A percentile compares a stretch with the other conserved stretches of the same genome.
phyloP scores from a whole-genome alignment of 805 yeast genomes.

The Starmera dryadoides region DNA sequence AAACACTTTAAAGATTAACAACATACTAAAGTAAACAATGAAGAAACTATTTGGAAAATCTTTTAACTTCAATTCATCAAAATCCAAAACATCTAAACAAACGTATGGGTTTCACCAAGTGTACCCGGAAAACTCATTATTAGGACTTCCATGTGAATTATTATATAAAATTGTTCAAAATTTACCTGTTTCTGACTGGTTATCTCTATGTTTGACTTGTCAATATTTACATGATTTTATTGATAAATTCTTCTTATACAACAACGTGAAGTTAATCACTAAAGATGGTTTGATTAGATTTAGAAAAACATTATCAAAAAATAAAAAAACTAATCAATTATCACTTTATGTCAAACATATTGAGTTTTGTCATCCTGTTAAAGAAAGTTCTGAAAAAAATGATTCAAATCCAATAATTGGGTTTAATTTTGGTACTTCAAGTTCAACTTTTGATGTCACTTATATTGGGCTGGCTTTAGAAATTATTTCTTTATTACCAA shows the following conservation, averaged over 20 bases:
- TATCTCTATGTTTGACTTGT: conserved; percentile 28
- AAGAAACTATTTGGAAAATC: neutral
- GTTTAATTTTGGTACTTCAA: conserved; percentile 11
- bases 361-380: conserved; percentile 12
- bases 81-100: neutral
- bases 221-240: conserved; percentile 28
- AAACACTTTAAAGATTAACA: too few species aligned
- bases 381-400: conserved; percentile 5
- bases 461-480: conserved; percentile 31
- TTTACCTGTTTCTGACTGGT: conserved; percentile 17
- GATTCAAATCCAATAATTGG: conserved; percentile 16
- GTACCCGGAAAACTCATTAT: conserved; percentile 19
- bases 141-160: conserved; percentile 38
- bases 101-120: neutral
- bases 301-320: conserved; percentile 27
- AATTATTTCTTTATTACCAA: conserved; percentile 40
- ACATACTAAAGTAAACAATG: too few species aligned
- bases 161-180: conserved; percentile 26
- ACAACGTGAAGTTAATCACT: conserved; percentile 21
- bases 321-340: conserved; percentile 18
- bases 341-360: conserved; percentile 16
- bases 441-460: conserved; percentile 11
- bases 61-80: neutral
- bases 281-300: conserved; percentile 20
- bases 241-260: conserved; percentile 30